A percentile compares a stretch with the other conserved stretches of the same genome.
Evolutionary conservation across 495 filamentous ascomycete genomes (phyloP).

Genomic region (Penicillium lividum): DNA sequence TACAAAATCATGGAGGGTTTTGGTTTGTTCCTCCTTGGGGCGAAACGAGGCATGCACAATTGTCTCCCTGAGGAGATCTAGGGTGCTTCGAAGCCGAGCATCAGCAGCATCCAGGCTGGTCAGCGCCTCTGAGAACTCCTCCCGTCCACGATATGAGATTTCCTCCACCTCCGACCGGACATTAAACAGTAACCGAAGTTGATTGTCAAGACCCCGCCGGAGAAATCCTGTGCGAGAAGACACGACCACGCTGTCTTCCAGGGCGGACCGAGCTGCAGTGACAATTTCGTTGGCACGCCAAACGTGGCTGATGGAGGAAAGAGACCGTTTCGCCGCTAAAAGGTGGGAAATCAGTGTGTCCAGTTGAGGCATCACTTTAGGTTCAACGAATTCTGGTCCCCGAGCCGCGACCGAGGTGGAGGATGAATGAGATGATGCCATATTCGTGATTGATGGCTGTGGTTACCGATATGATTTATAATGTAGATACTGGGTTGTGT

Average conservation of each 20-base stretch:
- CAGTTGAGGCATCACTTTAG: slow-evolving; percentile 43
- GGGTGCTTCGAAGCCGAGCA: slow-evolving; percentile 66
- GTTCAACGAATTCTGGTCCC: slow-evolving; percentile 15
- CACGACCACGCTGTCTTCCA: slow-evolving; percentile 80
- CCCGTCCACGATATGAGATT: slow-evolving; percentile 50
- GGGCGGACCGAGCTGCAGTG: slow-evolving; percentile 66
- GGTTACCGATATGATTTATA: background rate
- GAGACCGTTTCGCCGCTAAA: slow-evolving; percentile 83
- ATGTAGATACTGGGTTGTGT: background rate
- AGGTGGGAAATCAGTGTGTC: slow-evolving; percentile 80
- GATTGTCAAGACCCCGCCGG: slow-evolving; percentile 67
- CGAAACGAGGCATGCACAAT: slow-evolving; percentile 74
- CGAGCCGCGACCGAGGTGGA: slow-evolving; percentile 22
- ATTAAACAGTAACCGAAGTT: slow-evolving; percentile 66
- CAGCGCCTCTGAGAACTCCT: slow-evolving; percentile 64
- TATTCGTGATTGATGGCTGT: slow-evolving; percentile 14
- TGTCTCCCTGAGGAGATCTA: slow-evolving; percentile 68
- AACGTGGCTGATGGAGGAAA: slow-evolving; percentile 83
- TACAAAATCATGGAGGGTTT: slow-evolving; percentile 85
- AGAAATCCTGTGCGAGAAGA: slow-evolving; percentile 77
- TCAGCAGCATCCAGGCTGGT: slow-evolving; percentile 74
- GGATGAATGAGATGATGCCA: slow-evolving; percentile 40
- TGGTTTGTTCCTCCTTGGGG: slow-evolving; percentile 63
- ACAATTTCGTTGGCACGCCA: slow-evolving; percentile 88
- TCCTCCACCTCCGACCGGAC: slow-evolving; percentile 63